These are phyloP conservation scores for Stachybotrys chlorohalonatus DNA, from an alignment of 2,329 filamentous ascomycete species.

Conservation along the genomic window DNA sequence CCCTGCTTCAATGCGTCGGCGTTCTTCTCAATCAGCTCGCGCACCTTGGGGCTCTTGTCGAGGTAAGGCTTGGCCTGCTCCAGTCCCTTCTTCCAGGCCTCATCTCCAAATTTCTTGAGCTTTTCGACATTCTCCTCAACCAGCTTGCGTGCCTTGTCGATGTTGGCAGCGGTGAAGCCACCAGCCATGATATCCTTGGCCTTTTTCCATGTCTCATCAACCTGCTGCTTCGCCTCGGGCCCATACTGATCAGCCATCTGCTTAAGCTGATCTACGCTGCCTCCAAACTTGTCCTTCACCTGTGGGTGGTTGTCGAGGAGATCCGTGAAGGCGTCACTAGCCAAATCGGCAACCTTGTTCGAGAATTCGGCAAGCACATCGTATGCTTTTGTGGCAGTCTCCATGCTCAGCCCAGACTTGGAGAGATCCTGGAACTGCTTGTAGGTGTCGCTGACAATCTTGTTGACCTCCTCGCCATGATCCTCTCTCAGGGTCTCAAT, in stretches of 20 bases:
- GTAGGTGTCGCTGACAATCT: constrained; percentile 60
- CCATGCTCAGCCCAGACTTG: constrained; percentile 45
- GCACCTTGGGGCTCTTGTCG: constrained; percentile 69
- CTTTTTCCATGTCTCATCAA: constrained; percentile 62
- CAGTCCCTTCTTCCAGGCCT: constrained; percentile 63
- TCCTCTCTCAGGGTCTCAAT: constrained; percentile 58
- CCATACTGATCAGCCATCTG: constrained; percentile 60
- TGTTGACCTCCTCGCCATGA: constrained; percentile 61
- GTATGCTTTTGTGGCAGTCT: constrained; percentile 52
- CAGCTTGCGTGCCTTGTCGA: constrained; percentile 50
- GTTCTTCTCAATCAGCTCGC: constrained; percentile 65
- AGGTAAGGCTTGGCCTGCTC: constrained; percentile 64
- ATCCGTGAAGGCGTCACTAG: constrained; percentile 52
- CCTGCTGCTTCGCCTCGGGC: constrained; percentile 67
- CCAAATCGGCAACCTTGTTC: constrained; percentile 49
- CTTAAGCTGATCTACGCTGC: constrained; percentile 59
- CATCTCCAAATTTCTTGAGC: constrained; percentile 57
- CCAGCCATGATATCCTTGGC: constrained; percentile 53
- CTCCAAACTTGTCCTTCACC: constrained; percentile 63
- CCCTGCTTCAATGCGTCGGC: constrained; percentile 57
- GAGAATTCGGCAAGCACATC: constrained; percentile 54
- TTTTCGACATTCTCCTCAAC: constrained; percentile 62
- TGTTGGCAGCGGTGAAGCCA: constrained; percentile 44
- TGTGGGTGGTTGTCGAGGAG: constrained; percentile 66
- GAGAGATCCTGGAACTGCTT: constrained; percentile 54